Conservation (phyloP, 495 filamentous ascomycete genomes). For the Oidiodendron maius region DNA sequence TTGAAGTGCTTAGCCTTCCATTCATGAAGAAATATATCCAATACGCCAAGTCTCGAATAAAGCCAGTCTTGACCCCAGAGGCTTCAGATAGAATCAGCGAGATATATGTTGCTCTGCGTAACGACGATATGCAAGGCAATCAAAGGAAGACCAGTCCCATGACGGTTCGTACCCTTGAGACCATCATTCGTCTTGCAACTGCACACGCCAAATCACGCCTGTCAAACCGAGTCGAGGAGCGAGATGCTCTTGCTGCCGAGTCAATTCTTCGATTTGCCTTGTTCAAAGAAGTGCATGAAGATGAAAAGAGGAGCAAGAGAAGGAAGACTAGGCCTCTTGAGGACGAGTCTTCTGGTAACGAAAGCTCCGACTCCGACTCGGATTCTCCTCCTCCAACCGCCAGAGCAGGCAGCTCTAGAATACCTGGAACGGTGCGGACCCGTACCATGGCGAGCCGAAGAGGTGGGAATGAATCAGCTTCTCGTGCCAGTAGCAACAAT, state of each 20-base stretch:
- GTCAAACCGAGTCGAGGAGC: constrained; percentile 87
- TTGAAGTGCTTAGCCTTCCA: constrained; percentile 92
- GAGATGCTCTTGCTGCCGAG: constrained; percentile 84
- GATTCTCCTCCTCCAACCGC: constrained; percentile 22
- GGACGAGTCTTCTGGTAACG: constrained; percentile 35
- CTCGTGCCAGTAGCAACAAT: constrained; percentile 12
- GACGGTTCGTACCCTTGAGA: constrained; percentile 96
- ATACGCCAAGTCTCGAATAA: constrained; percentile 89
- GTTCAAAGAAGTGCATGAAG: constrained; percentile 94
- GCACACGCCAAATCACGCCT: constrained; percentile 93
- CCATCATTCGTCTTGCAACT: constrained; percentile 91
- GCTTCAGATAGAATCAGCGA: constrained; percentile 88
- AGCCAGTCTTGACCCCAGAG: constrained; percentile 86
- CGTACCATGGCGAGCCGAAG: constrained; percentile 4
- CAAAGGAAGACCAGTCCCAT: constrained; percentile 90
- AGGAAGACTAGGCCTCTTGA: constrained; percentile 42
- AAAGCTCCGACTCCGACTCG: constrained; percentile 29
- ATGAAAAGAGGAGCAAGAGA: constrained; percentile 73
- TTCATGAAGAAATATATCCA: constrained; percentile 99
- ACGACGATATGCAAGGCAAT: constrained; percentile 92
- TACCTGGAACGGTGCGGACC: constrained; percentile 21
- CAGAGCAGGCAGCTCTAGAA: constrained; percentile 10
- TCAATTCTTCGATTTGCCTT: constrained; percentile 89
- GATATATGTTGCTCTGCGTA: constrained; percentile 89
- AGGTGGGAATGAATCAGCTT: constrained; percentile 7